Conservation (phyloP, 306 rosid species). For the Gastrolobium villosum region DNA sequence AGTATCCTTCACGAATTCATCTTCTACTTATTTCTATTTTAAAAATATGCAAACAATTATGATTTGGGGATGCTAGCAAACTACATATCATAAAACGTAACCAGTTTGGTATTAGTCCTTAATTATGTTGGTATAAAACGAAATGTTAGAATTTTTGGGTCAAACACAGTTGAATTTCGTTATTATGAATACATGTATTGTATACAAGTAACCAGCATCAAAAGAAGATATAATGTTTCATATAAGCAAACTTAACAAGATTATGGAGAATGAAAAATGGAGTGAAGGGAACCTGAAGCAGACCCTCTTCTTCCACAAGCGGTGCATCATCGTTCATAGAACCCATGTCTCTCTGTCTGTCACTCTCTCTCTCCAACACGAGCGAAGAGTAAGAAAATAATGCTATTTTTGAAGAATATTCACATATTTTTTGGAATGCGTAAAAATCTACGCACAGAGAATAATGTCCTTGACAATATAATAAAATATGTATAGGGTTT, state of each 20-base stretch:
- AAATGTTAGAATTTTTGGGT: too few species aligned
- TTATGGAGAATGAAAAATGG: background rate
- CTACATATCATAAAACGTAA: too few species aligned
- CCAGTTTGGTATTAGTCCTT: too few species aligned
- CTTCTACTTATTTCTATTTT: background rate
- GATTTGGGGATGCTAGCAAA: background rate
- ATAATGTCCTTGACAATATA: too few species aligned
- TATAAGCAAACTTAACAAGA: background rate
- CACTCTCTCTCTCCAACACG: background rate
- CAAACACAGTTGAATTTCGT: background rate
- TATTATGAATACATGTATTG: background rate
- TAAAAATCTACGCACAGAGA: too few species aligned
- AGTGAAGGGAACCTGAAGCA: constrained; percentile 48
- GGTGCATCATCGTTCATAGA: constrained; percentile 33
- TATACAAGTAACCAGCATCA: background rate
- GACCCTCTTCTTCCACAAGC: constrained; percentile 52
- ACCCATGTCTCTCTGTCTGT: constrained; percentile 34
- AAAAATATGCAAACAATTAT: background rate
- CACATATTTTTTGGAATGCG: too few species aligned
- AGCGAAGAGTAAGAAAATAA: too few species aligned
- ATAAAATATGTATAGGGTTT: too few species aligned
- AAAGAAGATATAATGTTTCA: background rate
- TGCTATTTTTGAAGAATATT: too few species aligned
- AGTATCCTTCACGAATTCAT: background rate
- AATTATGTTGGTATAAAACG: too few species aligned